A percentile compares a stretch with the other conserved stretches of the same genome.
Conservation (phyloP, 768 basidiomycete species). For the Lentinula sp. region DNA sequence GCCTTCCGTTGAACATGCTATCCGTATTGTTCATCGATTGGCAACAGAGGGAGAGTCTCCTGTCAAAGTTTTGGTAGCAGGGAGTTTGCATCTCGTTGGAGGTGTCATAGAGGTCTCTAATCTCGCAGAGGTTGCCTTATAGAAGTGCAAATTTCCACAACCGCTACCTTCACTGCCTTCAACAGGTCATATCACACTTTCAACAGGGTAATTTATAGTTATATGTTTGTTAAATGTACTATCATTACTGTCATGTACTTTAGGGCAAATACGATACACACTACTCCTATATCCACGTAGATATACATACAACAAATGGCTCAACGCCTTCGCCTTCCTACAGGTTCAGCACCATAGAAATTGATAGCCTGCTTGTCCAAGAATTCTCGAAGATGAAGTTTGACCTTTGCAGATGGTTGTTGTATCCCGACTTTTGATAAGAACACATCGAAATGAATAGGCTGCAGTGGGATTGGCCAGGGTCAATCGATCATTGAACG, state of each 20-base stretch:
- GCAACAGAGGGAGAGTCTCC: conserved; percentile 19
- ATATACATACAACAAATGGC: conserved; percentile 7
- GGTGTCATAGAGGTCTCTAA: conserved; percentile 90
- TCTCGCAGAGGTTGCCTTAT: conserved; percentile 64
- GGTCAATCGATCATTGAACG: not conserved
- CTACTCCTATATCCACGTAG: conserved; percentile 4
- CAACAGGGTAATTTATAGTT: conserved; percentile 6
- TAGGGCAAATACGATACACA: not conserved
- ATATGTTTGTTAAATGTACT: conserved; percentile 8
- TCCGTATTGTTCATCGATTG: conserved; percentile 54
- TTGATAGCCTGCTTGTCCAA: conserved; percentile 57
- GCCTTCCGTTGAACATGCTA: conserved; percentile 85
- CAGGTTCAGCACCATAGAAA: conserved; percentile 38
- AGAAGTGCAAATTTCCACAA: conserved; percentile 6
- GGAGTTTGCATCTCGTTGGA: conserved; percentile 91
- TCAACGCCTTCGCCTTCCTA: conserved; percentile 13
- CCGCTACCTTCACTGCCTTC: not conserved
- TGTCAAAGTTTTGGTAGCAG: conserved; percentile 75
- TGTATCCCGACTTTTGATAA: conserved; percentile 31
- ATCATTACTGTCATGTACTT: conserved; percentile 30
- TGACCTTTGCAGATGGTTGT: conserved; percentile 23
- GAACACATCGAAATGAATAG: conserved; percentile 52
- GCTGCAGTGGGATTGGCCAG: conserved; percentile 28
- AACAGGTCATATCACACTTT: not conserved
- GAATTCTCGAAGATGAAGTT: conserved; percentile 36